Base-by-base conservation (phyloP, 306 rosid genomes). In the Prunus salicina region DNA sequence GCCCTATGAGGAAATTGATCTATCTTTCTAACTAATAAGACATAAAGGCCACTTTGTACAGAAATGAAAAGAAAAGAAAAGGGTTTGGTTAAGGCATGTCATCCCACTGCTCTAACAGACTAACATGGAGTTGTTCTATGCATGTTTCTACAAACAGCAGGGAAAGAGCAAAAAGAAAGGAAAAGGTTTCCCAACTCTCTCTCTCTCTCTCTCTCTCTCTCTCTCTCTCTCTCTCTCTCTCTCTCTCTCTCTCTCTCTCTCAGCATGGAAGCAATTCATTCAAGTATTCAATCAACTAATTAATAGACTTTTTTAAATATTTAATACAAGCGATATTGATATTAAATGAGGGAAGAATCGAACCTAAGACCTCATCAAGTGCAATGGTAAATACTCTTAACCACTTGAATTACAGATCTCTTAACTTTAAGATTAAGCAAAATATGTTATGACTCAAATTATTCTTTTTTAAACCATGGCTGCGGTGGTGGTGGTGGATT, bases 1-100 rank as follows among this genome's bases (percentile, higher is more conserved):
- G 16, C 55, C 76, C 76, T 45, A 24, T 11, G 64, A 43, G 56
- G 57, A 10, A 57, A 34, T 16, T 57, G 76, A 73, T 19, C 56
- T 14, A 8, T 73, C 57, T 10, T 25, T 73, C 38, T 45, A 60
- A 45, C 77, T 25, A 18, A 73, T 16, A 32, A 11, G 22, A 18
- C 30, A 2, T 18, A 45, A 60, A 73, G 64, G n/a, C 60, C 46
- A 43, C 67, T 16, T 45, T 43, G 76, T 58, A 27, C 25, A 22
- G 67, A 56, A 20, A 14, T 41, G 66, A 41, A 6, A 58, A 58
- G 22, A 4, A 8, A 32, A 11, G 65, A 71, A 58, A 16, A 3
- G 8, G 19, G 69, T 73, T 63, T 25, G 57, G 47, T 43, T 41
- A 41, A 24, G 67, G 24, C 67, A 58, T 41, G 64, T 72, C 67